Evolutionary conservation across 2,329 filamentous ascomycete species (phyloP).

Genomic region (Ceratocystis alfenasii): DNA sequence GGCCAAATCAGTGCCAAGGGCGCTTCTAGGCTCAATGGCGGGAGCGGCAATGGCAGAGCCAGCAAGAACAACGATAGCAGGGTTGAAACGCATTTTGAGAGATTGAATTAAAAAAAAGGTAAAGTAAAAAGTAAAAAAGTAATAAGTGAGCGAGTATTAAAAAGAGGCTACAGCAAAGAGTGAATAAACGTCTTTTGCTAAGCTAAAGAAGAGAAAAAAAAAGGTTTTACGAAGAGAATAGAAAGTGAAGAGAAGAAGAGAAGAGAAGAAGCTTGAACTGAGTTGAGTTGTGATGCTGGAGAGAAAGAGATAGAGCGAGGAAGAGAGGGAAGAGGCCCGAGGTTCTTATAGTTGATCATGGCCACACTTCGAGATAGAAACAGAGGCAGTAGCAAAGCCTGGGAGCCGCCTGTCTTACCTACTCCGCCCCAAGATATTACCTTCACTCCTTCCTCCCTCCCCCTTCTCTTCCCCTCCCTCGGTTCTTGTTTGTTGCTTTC

Average conservation of each 20-base stretch:
- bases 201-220: slow-evolving; percentile 13
- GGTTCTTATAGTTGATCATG: slow-evolving; percentile 15
- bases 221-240: slow-evolving; percentile 8
- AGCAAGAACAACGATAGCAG: slow-evolving; percentile 14
- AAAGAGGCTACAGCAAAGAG: background rate
- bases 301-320: background rate
- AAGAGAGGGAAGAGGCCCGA: background rate
- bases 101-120: slow-evolving; percentile 2
- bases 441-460: too few species aligned
- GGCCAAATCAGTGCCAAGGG: too few species aligned
- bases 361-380: background rate
- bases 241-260: slow-evolving; percentile 15
- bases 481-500: too few species aligned
- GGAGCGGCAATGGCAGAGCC: slow-evolving; percentile 17
- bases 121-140: slow-evolving; percentile 4
- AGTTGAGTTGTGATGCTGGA: slow-evolving; percentile 16
- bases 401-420: background rate
- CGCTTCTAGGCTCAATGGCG: background rate
- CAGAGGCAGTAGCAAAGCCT: background rate
- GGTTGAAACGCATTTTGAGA: slow-evolving; percentile 20
- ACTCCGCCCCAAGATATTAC: too few species aligned
- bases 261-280: slow-evolving; percentile 12
- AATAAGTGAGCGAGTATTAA: slow-evolving; percentile 3
- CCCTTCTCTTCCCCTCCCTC: too few species aligned
- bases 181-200: slow-evolving; percentile 7